Conservation (phyloP, 306 rosid species). For the Myrica gale region DNA sequence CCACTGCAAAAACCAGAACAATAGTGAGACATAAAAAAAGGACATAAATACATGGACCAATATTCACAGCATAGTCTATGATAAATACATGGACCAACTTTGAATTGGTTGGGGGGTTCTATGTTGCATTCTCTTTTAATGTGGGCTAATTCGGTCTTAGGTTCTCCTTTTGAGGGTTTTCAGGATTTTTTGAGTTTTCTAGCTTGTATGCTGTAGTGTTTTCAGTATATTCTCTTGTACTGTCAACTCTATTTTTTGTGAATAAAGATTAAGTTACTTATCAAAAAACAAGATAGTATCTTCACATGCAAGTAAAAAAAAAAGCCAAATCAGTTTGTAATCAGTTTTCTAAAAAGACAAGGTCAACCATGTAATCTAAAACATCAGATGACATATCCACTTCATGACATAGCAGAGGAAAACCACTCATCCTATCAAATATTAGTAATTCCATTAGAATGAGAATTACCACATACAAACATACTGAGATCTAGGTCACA, state of each 20-base stretch:
- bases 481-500: not conserved
- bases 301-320: not conserved
- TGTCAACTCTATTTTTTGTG: too few species aligned
- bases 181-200: too few species aligned
- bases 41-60: constrained; percentile 23
- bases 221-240: too few species aligned
- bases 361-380: not conserved
- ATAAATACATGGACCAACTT: too few species aligned
- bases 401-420: not conserved
- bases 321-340: not conserved
- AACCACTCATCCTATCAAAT: not conserved
- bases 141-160: too few species aligned
- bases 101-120: too few species aligned
- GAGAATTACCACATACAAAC: not conserved
- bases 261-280: too few species aligned
- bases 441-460: not conserved
- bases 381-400: not conserved
- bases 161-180: too few species aligned
- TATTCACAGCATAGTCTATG: not conserved
- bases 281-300: too few species aligned
- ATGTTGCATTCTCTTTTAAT: too few species aligned
- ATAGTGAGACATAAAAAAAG: constrained; percentile 18
- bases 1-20: constrained; percentile 62
- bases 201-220: too few species aligned
- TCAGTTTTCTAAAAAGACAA: not conserved